Evolutionary conservation across 2,329 filamentous ascomycete species (phyloP).

Genomic region (Xylariaceae sp.): DNA sequence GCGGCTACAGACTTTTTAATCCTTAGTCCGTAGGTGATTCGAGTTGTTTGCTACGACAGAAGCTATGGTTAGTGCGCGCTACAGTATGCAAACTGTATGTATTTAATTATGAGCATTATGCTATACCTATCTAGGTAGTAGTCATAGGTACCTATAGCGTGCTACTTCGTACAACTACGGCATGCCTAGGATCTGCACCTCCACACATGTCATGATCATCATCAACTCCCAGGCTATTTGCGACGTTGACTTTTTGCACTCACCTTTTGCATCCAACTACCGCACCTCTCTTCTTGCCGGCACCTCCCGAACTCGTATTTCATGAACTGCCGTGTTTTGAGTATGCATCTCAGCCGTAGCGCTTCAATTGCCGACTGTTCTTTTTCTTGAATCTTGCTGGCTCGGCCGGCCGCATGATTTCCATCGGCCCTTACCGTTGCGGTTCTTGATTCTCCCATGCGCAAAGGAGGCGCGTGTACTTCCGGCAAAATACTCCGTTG

Average conservation of each 20-base stretch:
- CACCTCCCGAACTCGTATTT: background rate
- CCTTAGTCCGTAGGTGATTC: too few relatives aligned
- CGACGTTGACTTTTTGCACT: constrained; percentile 8
- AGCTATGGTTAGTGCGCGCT: too few relatives aligned
- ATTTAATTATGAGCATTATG: too few relatives aligned
- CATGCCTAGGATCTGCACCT: too few relatives aligned
- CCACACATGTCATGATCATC: constrained; percentile 16
- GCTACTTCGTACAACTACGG: too few relatives aligned
- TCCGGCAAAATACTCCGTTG: constrained; percentile 2
- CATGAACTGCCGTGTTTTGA: constrained; percentile 2
- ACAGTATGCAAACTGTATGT: too few relatives aligned
- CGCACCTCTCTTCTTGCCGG: background rate
- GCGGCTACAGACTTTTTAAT: too few relatives aligned
- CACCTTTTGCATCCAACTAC: constrained; percentile 2
- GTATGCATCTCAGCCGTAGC: background rate
- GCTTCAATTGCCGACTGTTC: constrained; percentile 2
- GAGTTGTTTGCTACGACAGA: too few relatives aligned
- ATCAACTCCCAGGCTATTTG: constrained; percentile 1
- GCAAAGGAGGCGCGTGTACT: constrained; percentile 8
- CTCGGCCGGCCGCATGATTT: constrained; percentile 7
- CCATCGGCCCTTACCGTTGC: background rate
- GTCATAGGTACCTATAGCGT: too few relatives aligned
- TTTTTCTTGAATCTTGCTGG: constrained; percentile 9
- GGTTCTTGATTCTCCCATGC: constrained; percentile 2
- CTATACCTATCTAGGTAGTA: too few relatives aligned